Evolutionary conservation across 2,329 filamentous ascomycete genomes (phyloP), one percentile per base, ranked within the genome.

Genomic region (Epichloe festucae): DNA sequence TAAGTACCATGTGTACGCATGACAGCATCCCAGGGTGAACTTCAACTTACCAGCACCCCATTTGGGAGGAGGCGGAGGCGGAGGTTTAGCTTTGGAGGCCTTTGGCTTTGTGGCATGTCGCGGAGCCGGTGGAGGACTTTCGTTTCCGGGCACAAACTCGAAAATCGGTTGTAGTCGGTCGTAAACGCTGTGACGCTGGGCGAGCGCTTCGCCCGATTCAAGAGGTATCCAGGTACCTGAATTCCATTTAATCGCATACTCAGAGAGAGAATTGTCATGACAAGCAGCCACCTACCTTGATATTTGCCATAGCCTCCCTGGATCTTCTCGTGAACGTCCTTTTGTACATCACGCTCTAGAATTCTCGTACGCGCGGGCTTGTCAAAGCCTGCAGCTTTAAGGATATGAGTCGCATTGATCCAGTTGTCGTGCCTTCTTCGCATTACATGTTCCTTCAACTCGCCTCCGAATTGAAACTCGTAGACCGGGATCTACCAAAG

Each of bases 271-370:
- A 10, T 17, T 15, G 17, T 42, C 8, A 31, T 36, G 27, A 19
- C 14, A 17, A 3, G 14, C 35, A 39, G 41, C 10, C 27, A 60
- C 69, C 44, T 63, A 88, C 86, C 90, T 73, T 98, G 93, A 60
- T 97, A 98, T 80, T 97, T 97, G 62, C 93, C 93, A 67, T 97
- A 97, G 15, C 93, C 93, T 57, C 91, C 93, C 93, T 98, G 93
- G 5, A 98, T 90, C 72, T 98, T 98, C 71, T 97, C 93, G 65
- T 98, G 93, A 5, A 86, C 78, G 43, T 94, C 91, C 67, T 95
- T 95, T 63, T 98, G 93, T 7, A 98, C 91, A 64, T 98, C 93
- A 58, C 93, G 81, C 71, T 98, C 93, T 5, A 98, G 78, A 52
- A 98, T 97, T 56, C 93, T 81, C 41, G 93, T 98, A 65, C 93